Conservation (phyloP, 441 rosid species). For the Pelargonium citronellum region DNA sequence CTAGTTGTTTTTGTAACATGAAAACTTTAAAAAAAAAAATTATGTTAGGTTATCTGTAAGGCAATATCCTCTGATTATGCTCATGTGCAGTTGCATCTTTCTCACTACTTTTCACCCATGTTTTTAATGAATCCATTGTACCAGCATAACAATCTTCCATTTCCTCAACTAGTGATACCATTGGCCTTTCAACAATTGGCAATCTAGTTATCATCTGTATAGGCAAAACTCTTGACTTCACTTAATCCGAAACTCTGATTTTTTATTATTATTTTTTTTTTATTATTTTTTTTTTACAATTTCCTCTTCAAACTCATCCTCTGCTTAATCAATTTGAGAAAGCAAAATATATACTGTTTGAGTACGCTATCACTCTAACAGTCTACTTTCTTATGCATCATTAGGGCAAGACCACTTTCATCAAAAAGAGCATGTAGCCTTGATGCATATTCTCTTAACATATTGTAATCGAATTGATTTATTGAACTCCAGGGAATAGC, state of each 20-base stretch:
- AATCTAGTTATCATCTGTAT: background rate
- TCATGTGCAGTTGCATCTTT: background rate
- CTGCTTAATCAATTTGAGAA: background rate
- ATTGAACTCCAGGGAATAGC: background rate
- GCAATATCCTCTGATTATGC: background rate
- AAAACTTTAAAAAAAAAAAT: too few species aligned
- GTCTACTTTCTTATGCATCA: too few species aligned
- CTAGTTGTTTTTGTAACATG: background rate
- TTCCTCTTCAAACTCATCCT: background rate
- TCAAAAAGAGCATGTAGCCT: background rate
- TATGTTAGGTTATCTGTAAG: background rate
- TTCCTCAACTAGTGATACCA: background rate
- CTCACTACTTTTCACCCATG: background rate
- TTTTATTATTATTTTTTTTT: too few species aligned
- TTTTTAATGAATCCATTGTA: background rate
- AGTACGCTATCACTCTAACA: background rate
- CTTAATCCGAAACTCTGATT: background rate
- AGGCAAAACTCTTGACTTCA: background rate
- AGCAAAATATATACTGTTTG: background rate
- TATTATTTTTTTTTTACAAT: background rate
- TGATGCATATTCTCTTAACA: background rate
- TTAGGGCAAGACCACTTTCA: background rate
- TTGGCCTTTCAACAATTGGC: background rate
- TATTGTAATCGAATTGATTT: background rate
- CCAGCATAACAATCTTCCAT: background rate